phyloP scores from a whole-genome alignment of 192 early-diverging fungal genomes.

The Martensiomyces pterosporus region DNA sequence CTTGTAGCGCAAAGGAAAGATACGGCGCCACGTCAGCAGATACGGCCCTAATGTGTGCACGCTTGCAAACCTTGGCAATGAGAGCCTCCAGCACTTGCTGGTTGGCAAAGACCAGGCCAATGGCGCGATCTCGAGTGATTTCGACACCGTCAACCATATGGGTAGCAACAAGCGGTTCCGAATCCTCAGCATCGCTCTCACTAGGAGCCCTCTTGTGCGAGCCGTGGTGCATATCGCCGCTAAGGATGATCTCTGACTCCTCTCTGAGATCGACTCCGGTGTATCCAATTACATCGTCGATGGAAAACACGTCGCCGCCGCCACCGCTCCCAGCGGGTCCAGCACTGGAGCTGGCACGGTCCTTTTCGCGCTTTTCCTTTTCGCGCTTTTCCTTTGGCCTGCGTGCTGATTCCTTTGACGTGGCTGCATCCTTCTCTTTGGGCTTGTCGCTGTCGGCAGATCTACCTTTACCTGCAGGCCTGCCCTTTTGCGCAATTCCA shows the following conservation, averaged over 20 bases:
- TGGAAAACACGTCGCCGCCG: slow-evolving; percentile 18
- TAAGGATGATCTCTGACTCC: slow-evolving; percentile 57
- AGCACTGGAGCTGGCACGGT: slow-evolving; percentile 13
- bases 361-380: slow-evolving; percentile 28
- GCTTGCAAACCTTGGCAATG: slow-evolving; percentile 19
- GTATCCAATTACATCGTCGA: slow-evolving; percentile 77
- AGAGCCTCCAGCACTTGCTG: slow-evolving; percentile 7
- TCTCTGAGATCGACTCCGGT: slow-evolving; percentile 72
- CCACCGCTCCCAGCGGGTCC: slow-evolving; percentile 7
- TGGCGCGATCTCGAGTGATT: slow-evolving; percentile 21
- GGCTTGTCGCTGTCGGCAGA: not conserved
- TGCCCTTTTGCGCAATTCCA: not conserved
- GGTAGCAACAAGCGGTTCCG: slow-evolving; percentile 6
- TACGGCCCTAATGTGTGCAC: slow-evolving; percentile 33
- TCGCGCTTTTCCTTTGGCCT: slow-evolving; percentile 26
- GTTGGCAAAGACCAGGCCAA: slow-evolving; percentile 13
- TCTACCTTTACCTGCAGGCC: slow-evolving; percentile 2
- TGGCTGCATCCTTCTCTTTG: slow-evolving; percentile 3
- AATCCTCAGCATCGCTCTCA: slow-evolving; percentile 1
- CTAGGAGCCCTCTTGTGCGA: no score
- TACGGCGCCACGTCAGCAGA: slow-evolving; percentile 59
- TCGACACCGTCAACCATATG: slow-evolving; percentile 17
- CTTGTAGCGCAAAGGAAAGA: slow-evolving; percentile 65
- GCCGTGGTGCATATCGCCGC: slow-evolving; percentile 31
- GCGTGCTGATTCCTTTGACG: slow-evolving; percentile 13